Evolutionary conservation across 345 rosid genomes (phyloP).

Genomic region (Lumnitzera racemosa): DNA sequence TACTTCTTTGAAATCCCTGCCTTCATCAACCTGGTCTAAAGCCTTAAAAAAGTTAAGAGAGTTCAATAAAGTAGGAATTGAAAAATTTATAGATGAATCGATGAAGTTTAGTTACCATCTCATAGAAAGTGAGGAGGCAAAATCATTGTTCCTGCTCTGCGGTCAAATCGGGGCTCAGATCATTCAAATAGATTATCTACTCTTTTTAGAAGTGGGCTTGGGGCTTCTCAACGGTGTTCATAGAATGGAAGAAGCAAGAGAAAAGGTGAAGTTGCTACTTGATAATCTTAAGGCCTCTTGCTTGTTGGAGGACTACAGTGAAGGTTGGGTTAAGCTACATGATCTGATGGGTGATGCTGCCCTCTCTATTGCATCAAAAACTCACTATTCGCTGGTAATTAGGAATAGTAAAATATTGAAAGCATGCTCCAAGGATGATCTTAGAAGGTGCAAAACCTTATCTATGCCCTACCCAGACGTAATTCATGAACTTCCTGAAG

Average conservation of each 20-base stretch:
- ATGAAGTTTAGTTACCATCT: neutral
- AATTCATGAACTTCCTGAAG: too few relatives aligned
- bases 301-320: constrained; percentile 10
- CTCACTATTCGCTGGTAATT: neutral
- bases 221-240: neutral
- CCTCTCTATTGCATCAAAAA: constrained; percentile 8
- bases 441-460: neutral
- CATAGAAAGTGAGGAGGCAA: neutral
- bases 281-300: constrained; percentile 16
- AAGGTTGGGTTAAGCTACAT: constrained; percentile 1
- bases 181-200: neutral
- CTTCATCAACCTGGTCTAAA: neutral
- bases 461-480: neutral
- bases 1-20: fast-evolving
- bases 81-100: neutral
- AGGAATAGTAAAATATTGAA: neutral
- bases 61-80: neutral
- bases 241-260: constrained; percentile 4
- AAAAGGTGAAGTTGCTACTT: constrained; percentile 9
- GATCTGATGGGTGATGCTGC: constrained; percentile 21
- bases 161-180: neutral
- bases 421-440: neutral
- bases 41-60: neutral
- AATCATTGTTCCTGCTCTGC: constrained; percentile 10
- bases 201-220: constrained; percentile 19